Base-by-base conservation (phyloP, 2,329 filamentous ascomycete species). In the Penicillium sp. region DNA sequence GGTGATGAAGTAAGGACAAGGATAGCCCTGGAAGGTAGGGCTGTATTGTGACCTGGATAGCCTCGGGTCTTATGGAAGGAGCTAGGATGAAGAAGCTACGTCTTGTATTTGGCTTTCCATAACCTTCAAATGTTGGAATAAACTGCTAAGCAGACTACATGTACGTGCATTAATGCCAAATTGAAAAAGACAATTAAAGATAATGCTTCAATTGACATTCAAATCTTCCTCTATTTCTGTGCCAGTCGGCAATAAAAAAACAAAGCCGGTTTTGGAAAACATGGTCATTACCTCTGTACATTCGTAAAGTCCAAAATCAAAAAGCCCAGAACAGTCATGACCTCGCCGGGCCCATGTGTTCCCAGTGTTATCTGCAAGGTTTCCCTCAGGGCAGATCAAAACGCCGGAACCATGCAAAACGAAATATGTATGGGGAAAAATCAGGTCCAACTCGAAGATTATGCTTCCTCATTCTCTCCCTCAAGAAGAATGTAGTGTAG, bases 401-500 rank as follows among this genome's bases (percentile, higher is more conserved):
- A 73, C 69, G 69, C 71, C 72, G 58, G 54, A 67, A 56, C 60
- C 50, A 73, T 73, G 70, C 69, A 72, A 67, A 42, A 62, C 56
- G 42, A 44, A 37, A 56, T 61, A 63, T 65, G 61, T 69, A 66
- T 65, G 62, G 46, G 40, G 40, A 44, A 41, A 42, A n/a, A 16
- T 17, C 19, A 50, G 11, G 26, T n/a, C 5, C 36, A 33, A 42
- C 46, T 33, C 11, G 28, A 53, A 41, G 30, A 53, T 73, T 63
- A 74, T 60, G 55, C 61, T 66, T 80, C 79, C 35, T 86, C 82
- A 63, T 85, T 86, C 68, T 90, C 88, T 50, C 90, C 90, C 64
- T 90, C 84, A 22, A 96, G 81, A 61, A 99, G 80, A 50, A 97
- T 90, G 72, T 99, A 97, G 68, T 96, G 91, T 63, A 99, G 83